Base-by-base conservation (phyloP, 768 basidiomycete species). In the Trametes cingulata region DNA sequence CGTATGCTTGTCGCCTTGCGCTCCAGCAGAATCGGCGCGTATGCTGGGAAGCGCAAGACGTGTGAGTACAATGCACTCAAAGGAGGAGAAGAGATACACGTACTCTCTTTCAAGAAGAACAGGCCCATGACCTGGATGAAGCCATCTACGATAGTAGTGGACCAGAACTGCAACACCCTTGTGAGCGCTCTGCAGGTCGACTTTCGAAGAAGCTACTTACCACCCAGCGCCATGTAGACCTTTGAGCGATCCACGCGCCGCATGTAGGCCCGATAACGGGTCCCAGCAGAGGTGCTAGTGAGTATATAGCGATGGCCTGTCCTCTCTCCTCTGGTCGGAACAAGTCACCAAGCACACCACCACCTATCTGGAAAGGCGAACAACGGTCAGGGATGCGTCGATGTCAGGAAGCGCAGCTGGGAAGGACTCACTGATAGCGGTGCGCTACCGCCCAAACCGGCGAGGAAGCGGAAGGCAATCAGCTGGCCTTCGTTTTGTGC, bases 211-310 rank as follows among this genome's bases (percentile, higher is more conserved):
- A 43, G 13, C 37, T 5, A 76, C 82, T 41, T 70, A 82, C 84
- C 29, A 87, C 85, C 87, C 87, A 90, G 69, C 85, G 75, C 88
- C 88, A 90, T 0, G 85, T 85, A 0, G 85, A 80, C 37, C 73
- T 75, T 41, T 88, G 75, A 0, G 84, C 82, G 25, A 91, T 81
- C 76, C 85, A 87, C 22, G 83, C 84, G 5, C 85, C 87, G 22
- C 82, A 81, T 3, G 85, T 72, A 1, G 87, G 87, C 1, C 85
- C 87, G 14, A 86, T 59, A 0, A 85, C 85, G 0, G 88, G 85
- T 19, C 88, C 88, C 6, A 90, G 71, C 10, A 90, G 59, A 0
- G 87, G 87, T 0, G 86, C 85, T 6, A 89, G 70, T 0, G 86
- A 84, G 64, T 86, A 88, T 0, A 88, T 73, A 0, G 85, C 82